A percentile compares a stretch with the other conserved stretches of the same genome.
phyloP scores from a whole-genome alignment of 768 basidiomycete genomes.

The Kwoniella bestiolae region DNA sequence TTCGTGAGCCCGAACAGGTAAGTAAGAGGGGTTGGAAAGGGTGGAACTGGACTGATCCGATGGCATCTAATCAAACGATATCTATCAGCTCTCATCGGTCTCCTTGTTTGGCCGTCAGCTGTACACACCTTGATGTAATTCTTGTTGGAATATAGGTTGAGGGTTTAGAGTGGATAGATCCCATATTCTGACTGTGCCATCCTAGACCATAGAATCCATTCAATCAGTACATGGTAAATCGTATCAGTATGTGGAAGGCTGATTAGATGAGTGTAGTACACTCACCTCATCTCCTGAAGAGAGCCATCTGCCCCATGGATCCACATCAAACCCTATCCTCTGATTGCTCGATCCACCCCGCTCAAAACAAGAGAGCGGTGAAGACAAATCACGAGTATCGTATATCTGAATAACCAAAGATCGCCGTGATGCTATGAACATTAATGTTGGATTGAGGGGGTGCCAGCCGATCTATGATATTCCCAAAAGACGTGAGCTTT shows the following conservation, averaged over 20 bases:
- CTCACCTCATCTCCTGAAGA: conserved; percentile 72
- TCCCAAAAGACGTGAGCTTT: too few relatives aligned
- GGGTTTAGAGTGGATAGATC: conserved; percentile 57
- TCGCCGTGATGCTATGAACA: conserved; percentile 80
- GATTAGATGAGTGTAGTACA: conserved; percentile 8
- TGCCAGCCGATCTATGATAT: conserved; percentile 77
- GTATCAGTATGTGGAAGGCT: neutral
- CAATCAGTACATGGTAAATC: neutral
- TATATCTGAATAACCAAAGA: conserved; percentile 70
- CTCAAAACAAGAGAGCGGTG: conserved; percentile 59
- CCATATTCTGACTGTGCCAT: conserved; percentile 68
- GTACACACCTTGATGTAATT: conserved; percentile 63
- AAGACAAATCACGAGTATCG: conserved; percentile 71
- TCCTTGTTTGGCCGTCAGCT: neutral
- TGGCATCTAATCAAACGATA: conserved; percentile 66
- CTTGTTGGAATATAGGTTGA: conserved; percentile 60
- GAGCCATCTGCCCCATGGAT: conserved; percentile 68
- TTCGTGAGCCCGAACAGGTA: conserved; percentile 74
- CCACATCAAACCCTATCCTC: conserved; percentile 75
- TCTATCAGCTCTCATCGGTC: neutral
- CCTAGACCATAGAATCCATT: conserved; percentile 57
- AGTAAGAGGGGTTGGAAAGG: conserved; percentile 66
- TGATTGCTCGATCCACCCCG: conserved; percentile 69
- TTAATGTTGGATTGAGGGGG: conserved; percentile 68
- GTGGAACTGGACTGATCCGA: conserved; percentile 76